Evolutionary conservation across 2,329 filamentous ascomycete species (phyloP), one percentile per base, ranked within the genome.

Genomic region (Lojkania enalia): DNA sequence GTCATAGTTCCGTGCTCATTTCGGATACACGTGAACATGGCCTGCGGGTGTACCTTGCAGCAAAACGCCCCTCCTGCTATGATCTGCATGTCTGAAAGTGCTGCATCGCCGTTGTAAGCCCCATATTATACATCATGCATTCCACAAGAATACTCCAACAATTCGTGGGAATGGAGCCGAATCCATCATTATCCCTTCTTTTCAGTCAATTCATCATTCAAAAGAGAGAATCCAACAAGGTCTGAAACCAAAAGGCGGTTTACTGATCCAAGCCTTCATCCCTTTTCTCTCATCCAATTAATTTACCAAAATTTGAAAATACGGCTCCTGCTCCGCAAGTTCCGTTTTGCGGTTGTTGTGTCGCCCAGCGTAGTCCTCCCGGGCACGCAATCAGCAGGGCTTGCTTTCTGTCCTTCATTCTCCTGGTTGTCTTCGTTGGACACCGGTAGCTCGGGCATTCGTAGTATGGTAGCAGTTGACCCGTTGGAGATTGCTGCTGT

Each of bases 221-320:
- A n/a, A 7, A 7, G 7, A 27, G n/a, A n/a, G 23, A 27, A 27
- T n/a, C 23, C 7, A 27, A 7, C n/a, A 27, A 27, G 7, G 23
- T 27, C 7, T 27, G 23, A n/a, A n/a, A n/a, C n/a, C n/a, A n/a
- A n/a, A n/a, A n/a, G n/a, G n/a, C n/a, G n/a, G n/a, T n/a, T n/a
- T n/a, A n/a, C n/a, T n/a, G n/a, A n/a, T n/a, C n/a, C n/a, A n/a
- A n/a, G n/a, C n/a, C n/a, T n/a, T n/a, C n/a, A n/a, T n/a, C n/a
- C n/a, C n/a, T n/a, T n/a, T n/a, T n/a, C n/a, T n/a, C n/a, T 21
- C 16, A 15, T 21, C 33, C 42, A 40, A 27, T n/a, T n/a, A n/a
- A n/a, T n/a, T n/a, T n/a, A n/a, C 59, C 66, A 71, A 49, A 71
- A 69, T 39, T 63, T 69, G 51, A 71, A 66, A 20, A 70, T 64